Evolutionary conservation across 768 basidiomycete species (phyloP).

Genomic region (Panus rudis): DNA sequence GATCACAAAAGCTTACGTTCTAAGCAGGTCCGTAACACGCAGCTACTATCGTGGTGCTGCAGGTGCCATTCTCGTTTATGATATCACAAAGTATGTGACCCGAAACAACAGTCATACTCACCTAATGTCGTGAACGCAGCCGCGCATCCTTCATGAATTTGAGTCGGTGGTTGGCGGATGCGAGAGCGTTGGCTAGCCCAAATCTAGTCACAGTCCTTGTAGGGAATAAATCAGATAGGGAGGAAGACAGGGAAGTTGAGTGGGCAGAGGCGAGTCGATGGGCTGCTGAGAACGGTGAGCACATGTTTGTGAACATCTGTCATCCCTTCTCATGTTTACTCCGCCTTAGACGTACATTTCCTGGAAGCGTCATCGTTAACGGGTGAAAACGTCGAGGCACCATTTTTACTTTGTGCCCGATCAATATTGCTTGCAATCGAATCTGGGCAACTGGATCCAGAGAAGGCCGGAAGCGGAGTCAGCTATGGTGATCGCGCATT

Average conservation of each 20-base stretch:
- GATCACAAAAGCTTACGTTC: neutral
- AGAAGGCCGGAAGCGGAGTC: conserved; percentile 91
- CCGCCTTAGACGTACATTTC: conserved; percentile 73
- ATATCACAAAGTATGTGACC: conserved; percentile 76
- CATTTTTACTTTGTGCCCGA: conserved; percentile 82
- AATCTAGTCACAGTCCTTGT: conserved; percentile 87
- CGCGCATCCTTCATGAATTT: conserved; percentile 83
- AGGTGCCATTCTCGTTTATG: conserved; percentile 87
- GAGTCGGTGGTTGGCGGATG: conserved; percentile 88
- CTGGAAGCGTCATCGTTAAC: conserved; percentile 88
- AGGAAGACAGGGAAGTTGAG: conserved; percentile 92
- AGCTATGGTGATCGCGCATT: conserved; percentile 94
- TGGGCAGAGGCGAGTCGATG: conserved; percentile 92
- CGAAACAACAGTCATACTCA: conserved; percentile 8
- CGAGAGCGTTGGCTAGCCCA: conserved; percentile 85
- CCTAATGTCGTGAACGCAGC: conserved; percentile 34
- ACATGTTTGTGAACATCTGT: neutral
- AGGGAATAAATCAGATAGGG: conserved; percentile 92
- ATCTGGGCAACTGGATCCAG: conserved; percentile 85
- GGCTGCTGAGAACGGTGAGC: conserved; percentile 90
- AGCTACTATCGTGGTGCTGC: conserved; percentile 96
- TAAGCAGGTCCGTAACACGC: conserved; percentile 74
- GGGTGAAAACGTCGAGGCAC: conserved; percentile 91
- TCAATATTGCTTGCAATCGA: conserved; percentile 88
- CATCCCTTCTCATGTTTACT: conserved; percentile 2